A percentile compares a stretch with the other conserved stretches of the same genome.
phyloP scores from a whole-genome alignment of 192 early-diverging fungal species.

The Neocallimastix lanati region DNA sequence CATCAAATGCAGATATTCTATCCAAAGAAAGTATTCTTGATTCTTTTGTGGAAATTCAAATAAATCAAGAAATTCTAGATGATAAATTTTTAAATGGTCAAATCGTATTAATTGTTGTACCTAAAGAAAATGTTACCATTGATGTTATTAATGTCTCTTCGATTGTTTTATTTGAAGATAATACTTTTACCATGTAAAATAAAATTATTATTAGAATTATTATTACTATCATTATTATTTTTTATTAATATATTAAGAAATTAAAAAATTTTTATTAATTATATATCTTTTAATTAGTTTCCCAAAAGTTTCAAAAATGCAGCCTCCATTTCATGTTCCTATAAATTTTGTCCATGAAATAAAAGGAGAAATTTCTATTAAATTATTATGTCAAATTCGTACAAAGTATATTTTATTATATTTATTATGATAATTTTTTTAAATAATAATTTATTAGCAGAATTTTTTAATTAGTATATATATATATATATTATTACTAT shows the following conservation, averaged over 20 bases:
- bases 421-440: too few relatives aligned
- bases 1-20: not conserved
- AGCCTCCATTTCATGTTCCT: not conserved
- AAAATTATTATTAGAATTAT: too few relatives aligned
- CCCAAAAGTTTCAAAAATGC: not conserved
- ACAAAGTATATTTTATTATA: not conserved
- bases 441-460: too few relatives aligned
- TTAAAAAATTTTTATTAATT: too few relatives aligned
- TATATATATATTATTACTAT: too few relatives aligned
- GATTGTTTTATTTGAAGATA: not conserved
- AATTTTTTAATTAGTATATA: too few relatives aligned
- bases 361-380: not conserved
- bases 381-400: not conserved
- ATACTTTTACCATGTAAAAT: not conserved
- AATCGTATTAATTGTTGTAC: not conserved
- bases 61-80: not conserved
- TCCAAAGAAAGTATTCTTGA: not conserved
- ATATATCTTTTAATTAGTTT: not conserved
- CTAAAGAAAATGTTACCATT: not conserved
- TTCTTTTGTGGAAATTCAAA: not conserved
- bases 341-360: not conserved
- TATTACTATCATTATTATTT: too few relatives aligned
- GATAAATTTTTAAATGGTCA: not conserved
- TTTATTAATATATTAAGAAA: too few relatives aligned
- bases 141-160: not conserved